phyloP scores from a whole-genome alignment of 257 asterid species.

The Ilex aquifolium region DNA sequence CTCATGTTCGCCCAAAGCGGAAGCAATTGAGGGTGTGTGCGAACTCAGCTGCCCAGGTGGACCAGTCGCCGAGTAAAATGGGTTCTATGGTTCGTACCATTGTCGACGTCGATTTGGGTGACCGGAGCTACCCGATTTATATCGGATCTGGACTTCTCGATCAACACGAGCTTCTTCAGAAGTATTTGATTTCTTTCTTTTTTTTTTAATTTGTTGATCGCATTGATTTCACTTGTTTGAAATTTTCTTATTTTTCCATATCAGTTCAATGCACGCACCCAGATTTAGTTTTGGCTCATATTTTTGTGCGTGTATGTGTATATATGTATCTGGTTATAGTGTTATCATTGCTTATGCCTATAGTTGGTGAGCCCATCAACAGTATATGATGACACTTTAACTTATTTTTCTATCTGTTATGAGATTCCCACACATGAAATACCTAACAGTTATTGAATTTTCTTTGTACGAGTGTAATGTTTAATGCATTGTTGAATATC shows the following conservation, averaged over 20 bases:
- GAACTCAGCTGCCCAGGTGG: constrained; percentile 51
- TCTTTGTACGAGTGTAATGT: too few species aligned
- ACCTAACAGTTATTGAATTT: too few species aligned
- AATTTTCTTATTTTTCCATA: background rate
- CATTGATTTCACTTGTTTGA: background rate
- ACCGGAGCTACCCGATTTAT: constrained; percentile 96
- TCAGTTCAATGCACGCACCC: background rate
- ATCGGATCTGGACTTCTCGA: constrained; percentile 88
- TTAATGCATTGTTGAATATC: too few species aligned
- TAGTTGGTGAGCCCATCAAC: too few species aligned
- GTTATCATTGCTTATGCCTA: too few species aligned
- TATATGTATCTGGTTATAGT: too few species aligned
- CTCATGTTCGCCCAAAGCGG: constrained; percentile 16
- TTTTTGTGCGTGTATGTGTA: too few species aligned
- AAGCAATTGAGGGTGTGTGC: constrained; percentile 44
- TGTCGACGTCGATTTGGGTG: constrained; percentile 90
- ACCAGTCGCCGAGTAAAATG: constrained; percentile 39
- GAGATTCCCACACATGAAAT: too few species aligned
- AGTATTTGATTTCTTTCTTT: constrained; percentile 25
- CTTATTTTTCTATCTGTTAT: too few species aligned
- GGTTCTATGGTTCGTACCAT: constrained; percentile 40
- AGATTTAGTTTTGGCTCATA: too few species aligned
- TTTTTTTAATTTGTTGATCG: too few species aligned
- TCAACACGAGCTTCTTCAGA: constrained; percentile 77
- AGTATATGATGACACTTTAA: too few species aligned